Evolutionary conservation across 2,329 filamentous ascomycete genomes (phyloP).

Genomic region (Plenodomus biglobosus): DNA sequence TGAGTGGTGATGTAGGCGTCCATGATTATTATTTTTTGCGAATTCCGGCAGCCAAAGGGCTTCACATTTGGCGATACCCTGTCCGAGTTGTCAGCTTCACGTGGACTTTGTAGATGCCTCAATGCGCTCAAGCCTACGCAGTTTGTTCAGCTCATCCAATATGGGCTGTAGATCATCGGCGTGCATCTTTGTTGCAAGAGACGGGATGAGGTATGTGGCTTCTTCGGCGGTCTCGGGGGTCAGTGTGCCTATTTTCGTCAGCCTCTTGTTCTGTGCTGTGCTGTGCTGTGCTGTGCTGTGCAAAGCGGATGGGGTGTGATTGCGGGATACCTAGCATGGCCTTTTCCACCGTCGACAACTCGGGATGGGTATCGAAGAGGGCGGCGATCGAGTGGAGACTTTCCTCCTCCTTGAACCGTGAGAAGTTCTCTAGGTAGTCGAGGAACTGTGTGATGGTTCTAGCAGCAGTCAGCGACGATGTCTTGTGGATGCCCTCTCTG

Average conservation of each 20-base stretch:
- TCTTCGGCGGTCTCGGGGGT: slow-evolving; percentile 93
- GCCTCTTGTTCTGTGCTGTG: slow-evolving; percentile 1
- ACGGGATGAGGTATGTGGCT: slow-evolving; percentile 94
- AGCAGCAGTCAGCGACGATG: slow-evolving; percentile 3
- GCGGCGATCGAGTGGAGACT: slow-evolving; percentile 94
- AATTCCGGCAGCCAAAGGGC: not conserved
- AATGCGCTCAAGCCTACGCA: slow-evolving; percentile 50
- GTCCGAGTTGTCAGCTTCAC: slow-evolving; percentile 21
- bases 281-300: slow-evolving; percentile 5
- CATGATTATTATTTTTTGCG: not conserved
- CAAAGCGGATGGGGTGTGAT: not conserved
- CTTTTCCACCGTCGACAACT: slow-evolving; percentile 88
- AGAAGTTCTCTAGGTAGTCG: slow-evolving; percentile 91
- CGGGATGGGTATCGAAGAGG: slow-evolving; percentile 74
- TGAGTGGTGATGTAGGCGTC: too few relatives aligned
- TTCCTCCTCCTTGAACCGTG: slow-evolving; percentile 92
- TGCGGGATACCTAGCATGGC: slow-evolving; percentile 75
- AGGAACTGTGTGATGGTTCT: slow-evolving; percentile 84
- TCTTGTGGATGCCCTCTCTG: too few relatives aligned
- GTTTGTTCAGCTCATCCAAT: slow-evolving; percentile 86
- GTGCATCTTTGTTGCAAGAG: slow-evolving; percentile 80
- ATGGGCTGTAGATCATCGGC: slow-evolving; percentile 87
- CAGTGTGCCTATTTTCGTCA: slow-evolving; percentile 67
- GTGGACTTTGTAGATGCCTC: not conserved
- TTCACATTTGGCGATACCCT: slow-evolving; percentile 23